Base-by-base conservation (phyloP, 768 basidiomycete species). In the Russula sp. region DNA sequence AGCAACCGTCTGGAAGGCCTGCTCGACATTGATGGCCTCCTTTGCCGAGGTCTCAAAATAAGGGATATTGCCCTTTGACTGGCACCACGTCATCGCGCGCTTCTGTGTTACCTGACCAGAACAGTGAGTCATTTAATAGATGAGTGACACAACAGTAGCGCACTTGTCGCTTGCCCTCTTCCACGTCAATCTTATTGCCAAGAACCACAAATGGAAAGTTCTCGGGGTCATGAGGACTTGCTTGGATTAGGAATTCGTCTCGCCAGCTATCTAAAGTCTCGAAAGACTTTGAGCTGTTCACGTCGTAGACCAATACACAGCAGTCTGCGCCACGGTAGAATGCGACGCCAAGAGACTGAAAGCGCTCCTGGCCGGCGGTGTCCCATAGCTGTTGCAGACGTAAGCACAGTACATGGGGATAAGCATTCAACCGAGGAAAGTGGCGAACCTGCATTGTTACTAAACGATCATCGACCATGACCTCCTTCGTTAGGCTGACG, bases 171-270 rank as follows among this genome's bases (percentile, higher is more conserved):
- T 98, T 98, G 75, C 88, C 90, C 80, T 98, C 97, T 79, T 98
- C 97, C 72, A 98, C 92, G 75, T 99, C 97, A 75, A 99, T 96
- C 92, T 99, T 99, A 80, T 99, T 99, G n/a, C 97, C 97, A 64
- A 99, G 79, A 14, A 99, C 96, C 61, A 99, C 95, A 72, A 99
- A 99, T 7, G 97, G 97, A 77, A 99, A 99, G 80, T 98, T 98
- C 83, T 98, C 97, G 46, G 97, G 95, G 76, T 98, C 96, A 74
- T 96, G 94, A 51, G 97, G 97, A 73, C 92, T 94, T 13, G 97
- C 97, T 79, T 99, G 90, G 71, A 99, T 97, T 70, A 99, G 85
- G 78, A 99, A 99, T 76, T 99, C 97, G 76, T 99, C 97, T 65
- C 97, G 84, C 97, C 97, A 99, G 74, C 94, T 95, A 77, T 98